Evolutionary conservation across 805 yeast genomes (phyloP).

Genomic region (Blastobotrys muscicola): DNA sequence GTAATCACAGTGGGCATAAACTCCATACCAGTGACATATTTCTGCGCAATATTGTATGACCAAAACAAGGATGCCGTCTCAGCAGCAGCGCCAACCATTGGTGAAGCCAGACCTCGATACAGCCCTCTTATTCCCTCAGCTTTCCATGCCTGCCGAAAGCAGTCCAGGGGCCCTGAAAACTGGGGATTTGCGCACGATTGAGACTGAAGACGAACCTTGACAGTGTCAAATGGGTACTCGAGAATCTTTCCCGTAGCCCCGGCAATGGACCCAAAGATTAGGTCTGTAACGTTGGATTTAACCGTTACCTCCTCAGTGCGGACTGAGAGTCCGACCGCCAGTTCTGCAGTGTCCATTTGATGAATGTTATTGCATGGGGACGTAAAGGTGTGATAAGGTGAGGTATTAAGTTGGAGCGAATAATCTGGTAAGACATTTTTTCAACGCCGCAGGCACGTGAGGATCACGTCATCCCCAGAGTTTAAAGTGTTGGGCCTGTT

Average conservation of each 20-base stretch:
- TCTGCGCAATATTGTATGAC: conserved; percentile 15
- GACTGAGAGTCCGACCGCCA: too few species aligned
- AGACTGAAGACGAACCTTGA: conserved; percentile 77
- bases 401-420: too few species aligned
- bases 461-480: too few species aligned
- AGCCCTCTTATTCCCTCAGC: conserved; percentile 74
- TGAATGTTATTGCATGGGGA: too few species aligned
- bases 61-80: conserved; percentile 78
- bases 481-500: too few species aligned
- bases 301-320: not conserved
- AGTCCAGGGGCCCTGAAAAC: conserved; percentile 52
- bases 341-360: too few species aligned
- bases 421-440: too few species aligned
- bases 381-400: too few species aligned
- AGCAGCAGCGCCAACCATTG: conserved; percentile 80
- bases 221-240: conserved; percentile 89
- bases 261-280: conserved; percentile 36
- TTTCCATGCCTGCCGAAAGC: conserved; percentile 49
- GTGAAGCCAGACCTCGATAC: conserved; percentile 70
- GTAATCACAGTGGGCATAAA: conserved; percentile 26
- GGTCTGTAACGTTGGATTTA: conserved; percentile 14
- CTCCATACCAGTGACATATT: conserved; percentile 1
- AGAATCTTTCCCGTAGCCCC: conserved; percentile 79
- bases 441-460: too few species aligned
- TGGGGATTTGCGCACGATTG: conserved; percentile 47